Evolutionary conservation across 345 rosid genomes (phyloP).

Genomic region (Psidium guajava): DNA sequence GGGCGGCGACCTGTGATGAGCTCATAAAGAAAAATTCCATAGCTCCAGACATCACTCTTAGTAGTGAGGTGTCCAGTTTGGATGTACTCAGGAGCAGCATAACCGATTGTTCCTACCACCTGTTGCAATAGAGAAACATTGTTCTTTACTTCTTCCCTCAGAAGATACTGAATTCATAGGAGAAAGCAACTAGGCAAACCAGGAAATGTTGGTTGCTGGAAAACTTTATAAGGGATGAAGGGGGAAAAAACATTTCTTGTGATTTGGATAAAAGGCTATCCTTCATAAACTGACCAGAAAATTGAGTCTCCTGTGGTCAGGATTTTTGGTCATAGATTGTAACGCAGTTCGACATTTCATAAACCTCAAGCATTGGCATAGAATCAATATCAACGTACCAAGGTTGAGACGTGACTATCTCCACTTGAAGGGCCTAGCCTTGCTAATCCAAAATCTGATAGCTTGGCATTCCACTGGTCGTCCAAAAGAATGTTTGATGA

Average conservation of each 20-base stretch:
- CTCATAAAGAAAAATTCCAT: slow-evolving; percentile 78
- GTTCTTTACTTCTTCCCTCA: background rate
- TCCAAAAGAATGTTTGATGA: slow-evolving; percentile 91
- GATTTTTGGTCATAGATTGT: background rate
- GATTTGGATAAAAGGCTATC: background rate
- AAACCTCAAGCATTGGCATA: background rate
- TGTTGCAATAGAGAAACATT: slow-evolving; percentile 8
- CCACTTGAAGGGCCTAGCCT: slow-evolving; percentile 92
- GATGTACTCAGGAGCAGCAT: slow-evolving; percentile 89
- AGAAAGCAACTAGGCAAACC: background rate
- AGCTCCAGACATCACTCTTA: slow-evolving; percentile 87
- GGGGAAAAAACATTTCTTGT: no score
- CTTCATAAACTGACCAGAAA: background rate
- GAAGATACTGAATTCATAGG: background rate
- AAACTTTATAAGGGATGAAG: background rate
- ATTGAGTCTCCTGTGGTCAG: background rate
- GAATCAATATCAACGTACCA: slow-evolving; percentile 25
- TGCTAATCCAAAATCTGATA: slow-evolving; percentile 95
- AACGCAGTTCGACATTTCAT: background rate
- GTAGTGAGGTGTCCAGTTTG: slow-evolving; percentile 79
- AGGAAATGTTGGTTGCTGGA: background rate
- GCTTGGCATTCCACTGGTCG: slow-evolving; percentile 83
- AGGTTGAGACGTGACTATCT: slow-evolving; percentile 83
- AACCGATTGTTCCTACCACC: slow-evolving; percentile 95
- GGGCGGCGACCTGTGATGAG: slow-evolving; percentile 93